Evolutionary conservation across 1,139 yeast genomes (phyloP), one percentile per base, ranked within the genome.

Genomic region (Meyerozyma smithsonii): DNA sequence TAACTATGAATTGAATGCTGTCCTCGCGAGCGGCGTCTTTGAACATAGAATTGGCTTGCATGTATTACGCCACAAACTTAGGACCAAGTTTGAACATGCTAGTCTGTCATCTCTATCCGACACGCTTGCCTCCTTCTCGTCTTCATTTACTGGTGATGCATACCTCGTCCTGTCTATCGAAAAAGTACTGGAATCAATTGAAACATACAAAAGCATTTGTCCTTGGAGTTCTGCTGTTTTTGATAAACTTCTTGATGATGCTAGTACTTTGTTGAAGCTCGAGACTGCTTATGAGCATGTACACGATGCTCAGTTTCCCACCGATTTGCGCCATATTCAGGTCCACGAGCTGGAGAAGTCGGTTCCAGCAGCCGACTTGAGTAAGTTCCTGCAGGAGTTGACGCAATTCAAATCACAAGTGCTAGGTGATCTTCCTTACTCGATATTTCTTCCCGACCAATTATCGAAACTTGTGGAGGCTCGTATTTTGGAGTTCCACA

Each of bases 1-100:
- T 4, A 30, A 30, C 21, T 30, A 30, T 30, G 21, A 18, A 18
- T 30, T 30, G 34, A 30, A 30, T 8, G 34, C 34, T 10, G n/a
- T 30, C 8, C 4, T 30, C 15, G n/a, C 11, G 11, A 6, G 21
- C 12, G 15, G 21, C n/a, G 10, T 30, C 8, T 16, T 16, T 30
- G 3, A n/a, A n/a, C 8, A 30, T 16, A 18, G 8, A 14, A 10
- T 11, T 30, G 34, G 21, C 12, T 30, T 30, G 10, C 15, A 18
- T 11, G 16, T 30, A 10, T 15, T 30, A 11, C 34, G 34, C 15
- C 23, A 30, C 16, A 11, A 11, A 4, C 4, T 30, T 3, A 21
- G 34, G 8, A 10, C 8, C 16, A 26, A 26, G 15, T 26, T 26
- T 14, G 15, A 12, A 4, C 15, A 5, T 2, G 7, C 30, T 12